Evolutionary conservation across 2,329 filamentous ascomycete genomes (phyloP), one percentile per base, ranked within the genome.

Genomic region (Orbilia quercus): DNA sequence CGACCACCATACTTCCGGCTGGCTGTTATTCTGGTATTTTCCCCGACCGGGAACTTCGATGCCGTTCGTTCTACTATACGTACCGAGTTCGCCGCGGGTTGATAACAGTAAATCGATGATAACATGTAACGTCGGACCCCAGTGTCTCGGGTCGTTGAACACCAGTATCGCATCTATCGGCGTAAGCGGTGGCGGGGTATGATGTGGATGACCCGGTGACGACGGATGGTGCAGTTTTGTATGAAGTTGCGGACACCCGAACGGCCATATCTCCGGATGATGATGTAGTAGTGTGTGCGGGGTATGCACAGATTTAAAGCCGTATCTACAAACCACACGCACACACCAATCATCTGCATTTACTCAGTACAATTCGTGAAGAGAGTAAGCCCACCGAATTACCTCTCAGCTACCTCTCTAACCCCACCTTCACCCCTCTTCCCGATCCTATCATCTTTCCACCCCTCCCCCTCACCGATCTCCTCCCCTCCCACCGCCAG

Each of bases 91-190:
- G 16, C 95, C 95, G n/a, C 85, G 78, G 16, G 87, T 84, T 0
- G 93, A 96, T 42, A 96, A 84, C 5, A 98, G 83, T 9, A 96
- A 82, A 80, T 99, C 95, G 60, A 90, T 81, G 66, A 98, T 90
- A 77, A 98, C 83, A 79, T 96, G 91, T 1, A 88, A 88, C 80
- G 98, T 94, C 7, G 97, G 85, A 0, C 91, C 92, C 95, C 95
- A 99, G 82, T 99, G 95, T 64, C 95, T 87, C 2, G 95, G 93
- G 81, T 98, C 95, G 80, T 96, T 96, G 85, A 94, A 97, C 5
- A 97, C 90, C 78, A 98, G 90, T 25, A 98, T 87, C 25, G 93
- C 92, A 79, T 96, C 92, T 76, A 99, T 90, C 0, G 60, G 60
- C 2, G 54, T 28, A 4, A 66, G 59, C 9, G 54, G 54, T 36